These are phyloP conservation scores for Cyclanthera cordifolia DNA, from an alignment of 306 rosid genomes.

Conservation along the genomic window DNA sequence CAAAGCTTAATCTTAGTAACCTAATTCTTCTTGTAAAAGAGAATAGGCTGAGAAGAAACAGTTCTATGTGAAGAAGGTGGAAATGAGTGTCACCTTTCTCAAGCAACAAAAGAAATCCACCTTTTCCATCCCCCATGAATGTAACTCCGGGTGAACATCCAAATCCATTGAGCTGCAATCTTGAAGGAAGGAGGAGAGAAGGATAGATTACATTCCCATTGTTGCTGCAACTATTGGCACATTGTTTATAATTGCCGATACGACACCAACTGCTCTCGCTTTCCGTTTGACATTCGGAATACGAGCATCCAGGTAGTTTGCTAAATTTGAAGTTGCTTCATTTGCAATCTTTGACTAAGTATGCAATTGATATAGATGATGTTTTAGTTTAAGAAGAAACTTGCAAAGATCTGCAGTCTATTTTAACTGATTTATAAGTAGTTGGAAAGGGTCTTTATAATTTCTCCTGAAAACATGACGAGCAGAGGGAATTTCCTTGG, in stretches of 20 bases:
- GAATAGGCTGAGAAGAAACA: too few species aligned
- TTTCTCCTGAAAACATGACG: too few species aligned
- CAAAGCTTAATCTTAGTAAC: too few species aligned
- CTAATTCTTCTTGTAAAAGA: too few species aligned
- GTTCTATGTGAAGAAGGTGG: too few species aligned
- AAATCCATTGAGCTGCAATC: conserved; percentile 86
- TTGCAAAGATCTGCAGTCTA: too few species aligned
- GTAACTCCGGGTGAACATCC: conserved; percentile 99
- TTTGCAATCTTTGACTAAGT: too few species aligned
- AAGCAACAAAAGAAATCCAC: conserved; percentile 95
- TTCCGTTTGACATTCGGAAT: conserved; percentile 54
- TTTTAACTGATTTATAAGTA: too few species aligned
- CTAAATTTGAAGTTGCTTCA: conserved; percentile 16
- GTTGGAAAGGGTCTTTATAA: too few species aligned
- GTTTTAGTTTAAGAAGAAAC: too few species aligned
- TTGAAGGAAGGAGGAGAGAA: conserved; percentile 57
- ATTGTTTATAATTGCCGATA: conserved; percentile 81
- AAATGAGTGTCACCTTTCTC: conserved; percentile 43
- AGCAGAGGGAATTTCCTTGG: neutral
- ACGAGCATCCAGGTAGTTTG: conserved; percentile 73
- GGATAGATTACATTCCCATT: conserved; percentile 90
- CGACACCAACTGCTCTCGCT: conserved; percentile 66
- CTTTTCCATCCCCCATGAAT: conserved; percentile 98
- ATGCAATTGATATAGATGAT: too few species aligned
- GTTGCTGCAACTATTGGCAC: conserved; percentile 92